Conservation (phyloP, 2,329 filamentous ascomycete genomes). For the Colletotrichum truncatum region DNA sequence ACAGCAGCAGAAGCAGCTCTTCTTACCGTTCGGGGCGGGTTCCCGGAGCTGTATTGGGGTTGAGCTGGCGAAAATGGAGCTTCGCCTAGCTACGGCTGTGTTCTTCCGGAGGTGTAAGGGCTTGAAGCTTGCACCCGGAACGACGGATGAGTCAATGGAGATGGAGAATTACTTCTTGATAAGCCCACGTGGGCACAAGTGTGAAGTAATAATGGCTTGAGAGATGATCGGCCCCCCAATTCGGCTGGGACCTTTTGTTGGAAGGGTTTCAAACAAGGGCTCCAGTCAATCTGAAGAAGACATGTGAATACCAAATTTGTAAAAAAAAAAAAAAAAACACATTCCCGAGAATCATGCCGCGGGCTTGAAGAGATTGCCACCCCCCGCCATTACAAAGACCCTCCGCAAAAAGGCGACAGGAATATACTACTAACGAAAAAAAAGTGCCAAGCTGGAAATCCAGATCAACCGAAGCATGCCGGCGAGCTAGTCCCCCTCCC, state of each 20-base stretch:
- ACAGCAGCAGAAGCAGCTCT: constrained; percentile 56
- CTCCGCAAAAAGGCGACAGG: not conserved
- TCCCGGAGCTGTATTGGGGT: constrained; percentile 60
- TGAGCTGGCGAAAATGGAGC: constrained; percentile 65
- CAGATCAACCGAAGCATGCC: not conserved
- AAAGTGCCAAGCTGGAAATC: too few relatives aligned
- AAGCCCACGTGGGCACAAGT: constrained; percentile 41
- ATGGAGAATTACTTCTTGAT: constrained; percentile 44
- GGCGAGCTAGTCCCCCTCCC: not conserved
- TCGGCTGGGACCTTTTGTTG: not conserved
- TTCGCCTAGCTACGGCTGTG: constrained; percentile 58
- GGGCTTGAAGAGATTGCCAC: too few relatives aligned
- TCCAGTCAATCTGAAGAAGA: too few relatives aligned
- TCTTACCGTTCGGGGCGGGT: constrained; percentile 63
- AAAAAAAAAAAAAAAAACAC: too few relatives aligned
- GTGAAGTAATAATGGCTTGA: constrained; percentile 34
- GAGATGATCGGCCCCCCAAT: not conserved
- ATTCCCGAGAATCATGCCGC: too few relatives aligned
- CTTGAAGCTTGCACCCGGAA: constrained; percentile 42
- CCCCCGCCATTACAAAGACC: not conserved
- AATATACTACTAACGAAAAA: too few relatives aligned
- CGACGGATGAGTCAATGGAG: constrained; percentile 46
- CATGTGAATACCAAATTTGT: too few relatives aligned
- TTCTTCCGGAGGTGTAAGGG: constrained; percentile 60
- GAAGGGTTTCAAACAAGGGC: not conserved